Evolutionary conservation across 1,284 basidiomycete genomes (phyloP).

Genomic region (Somion occarium): DNA sequence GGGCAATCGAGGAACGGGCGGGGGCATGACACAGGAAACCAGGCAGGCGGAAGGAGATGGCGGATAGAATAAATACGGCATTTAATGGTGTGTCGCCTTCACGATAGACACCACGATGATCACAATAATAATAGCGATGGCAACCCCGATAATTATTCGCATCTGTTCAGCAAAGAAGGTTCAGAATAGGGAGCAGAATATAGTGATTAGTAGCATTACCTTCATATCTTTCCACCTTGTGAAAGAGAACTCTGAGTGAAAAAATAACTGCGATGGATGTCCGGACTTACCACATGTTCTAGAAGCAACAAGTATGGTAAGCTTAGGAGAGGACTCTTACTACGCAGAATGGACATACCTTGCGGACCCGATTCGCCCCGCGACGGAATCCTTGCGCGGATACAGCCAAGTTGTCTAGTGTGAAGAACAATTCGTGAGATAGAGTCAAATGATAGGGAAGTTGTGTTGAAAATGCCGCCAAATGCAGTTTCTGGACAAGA

Average conservation of each 20-base stretch:
- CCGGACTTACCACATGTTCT: conserved; percentile 80
- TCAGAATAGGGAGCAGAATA: background rate
- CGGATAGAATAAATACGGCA: background rate
- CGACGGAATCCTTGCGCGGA: conserved; percentile 99
- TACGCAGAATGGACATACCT: conserved; percentile 58
- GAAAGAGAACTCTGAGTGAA: conserved; percentile 3
- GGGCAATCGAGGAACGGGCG: conserved; percentile 2
- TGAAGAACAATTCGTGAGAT: background rate
- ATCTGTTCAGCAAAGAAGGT: conserved; percentile 50
- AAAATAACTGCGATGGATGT: no score
- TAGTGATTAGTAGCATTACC: conserved; percentile 35
- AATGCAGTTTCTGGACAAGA: conserved; percentile 2
- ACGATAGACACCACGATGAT: conserved; percentile 93
- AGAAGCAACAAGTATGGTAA: conserved; percentile 21
- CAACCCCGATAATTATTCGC: conserved; percentile 87
- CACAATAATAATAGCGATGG: conserved; percentile 83
- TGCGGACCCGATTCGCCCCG: conserved; percentile 95
- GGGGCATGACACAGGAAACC: background rate
- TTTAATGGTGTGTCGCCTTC: conserved; percentile 62
- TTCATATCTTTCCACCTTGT: conserved; percentile 97
- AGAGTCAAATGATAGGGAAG: no score
- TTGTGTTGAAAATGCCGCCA: background rate
- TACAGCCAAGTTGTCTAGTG: conserved; percentile 88
- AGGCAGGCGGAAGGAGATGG: background rate
- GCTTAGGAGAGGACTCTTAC: background rate